Evolutionary conservation across 2,329 filamentous ascomycete species (phyloP), one percentile per base, ranked within the genome.

Genomic region (Rutstroemia sp.): DNA sequence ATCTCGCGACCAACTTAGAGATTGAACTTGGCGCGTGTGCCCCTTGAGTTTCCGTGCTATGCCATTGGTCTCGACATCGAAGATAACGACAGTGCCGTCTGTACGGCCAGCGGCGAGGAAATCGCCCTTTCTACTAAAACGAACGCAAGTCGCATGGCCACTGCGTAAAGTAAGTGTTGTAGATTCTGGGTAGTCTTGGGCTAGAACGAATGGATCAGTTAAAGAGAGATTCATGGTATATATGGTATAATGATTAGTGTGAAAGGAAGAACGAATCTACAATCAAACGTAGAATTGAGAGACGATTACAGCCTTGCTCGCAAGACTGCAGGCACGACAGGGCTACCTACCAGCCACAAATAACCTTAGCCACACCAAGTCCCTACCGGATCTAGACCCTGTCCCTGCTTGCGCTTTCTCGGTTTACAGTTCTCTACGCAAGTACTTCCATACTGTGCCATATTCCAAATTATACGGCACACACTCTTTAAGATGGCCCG

Each of bases 51-150:
- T 99, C 68, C 91, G 87, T 57, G 94, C 94, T 4, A 97, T 89
- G 39, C 94, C 92, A 79, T 95, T 95, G 9, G 95, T 99, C 73
- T 99, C 95, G 50, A 97, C 83, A 69, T 99, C 94, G 80, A 95
- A 99, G 48, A 99, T 88, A 55, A 95, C 89, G 42, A 99, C 88
- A 5, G 90, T 94, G 63, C 94, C 94, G 74, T 99, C 94, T 60
- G 91, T 89, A 69, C 94, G 86, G 61, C 94, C 94, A 30, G 92
- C 95, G 46, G 94, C 94, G 61, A 99, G 84, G 66, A 94, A 92
- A 73, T 99, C 92, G 72, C 94, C 94, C 69, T 86, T 89, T 69
- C 91, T 89, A 69, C 92, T 96, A 79, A 99, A 99, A 63, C 92
- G 89, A 60, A 86, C 74, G 67, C 80, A 83, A 63, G 81, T 83